Percentiles rank a stretch among this genome's conserved stretches.
These are phyloP conservation scores for Penstemon davidsonii DNA, from an alignment of 257 asterid genomes.

Conservation along the genomic window DNA sequence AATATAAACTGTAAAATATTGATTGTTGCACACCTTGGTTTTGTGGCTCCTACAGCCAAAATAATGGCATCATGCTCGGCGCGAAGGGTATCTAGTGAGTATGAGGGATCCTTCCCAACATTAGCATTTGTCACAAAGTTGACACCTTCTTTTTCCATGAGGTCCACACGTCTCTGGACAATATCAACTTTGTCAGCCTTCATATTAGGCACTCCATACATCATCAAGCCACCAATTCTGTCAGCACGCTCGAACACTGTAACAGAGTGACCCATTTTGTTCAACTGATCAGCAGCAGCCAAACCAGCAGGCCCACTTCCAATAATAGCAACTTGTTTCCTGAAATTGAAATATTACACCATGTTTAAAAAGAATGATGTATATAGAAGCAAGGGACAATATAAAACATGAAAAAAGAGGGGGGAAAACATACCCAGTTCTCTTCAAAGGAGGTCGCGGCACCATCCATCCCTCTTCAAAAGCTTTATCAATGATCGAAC, in stretches of 20 bases:
- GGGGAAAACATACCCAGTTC: conserved; percentile 64
- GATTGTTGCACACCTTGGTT: conserved; percentile 65
- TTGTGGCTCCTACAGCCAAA: conserved; percentile 96
- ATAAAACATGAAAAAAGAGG: not conserved
- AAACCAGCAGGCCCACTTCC: conserved; percentile 99
- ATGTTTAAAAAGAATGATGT: not conserved
- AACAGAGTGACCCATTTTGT: conserved; percentile 84
- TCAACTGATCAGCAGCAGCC: conserved; percentile 99
- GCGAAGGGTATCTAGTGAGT: conserved; percentile 66
- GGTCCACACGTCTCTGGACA: conserved; percentile 91
- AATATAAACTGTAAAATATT: not conserved
- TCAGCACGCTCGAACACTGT: conserved; percentile 95
- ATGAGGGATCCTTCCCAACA: conserved; percentile 74
- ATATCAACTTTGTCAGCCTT: conserved; percentile 86
- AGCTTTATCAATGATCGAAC: conserved; percentile 94
- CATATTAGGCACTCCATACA: conserved; percentile 99
- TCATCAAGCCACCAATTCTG: conserved; percentile 97
- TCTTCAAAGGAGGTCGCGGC: conserved; percentile 83
- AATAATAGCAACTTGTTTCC: conserved; percentile 79
- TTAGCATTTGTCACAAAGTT: conserved; percentile 82
- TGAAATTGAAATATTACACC: conserved; percentile 32
- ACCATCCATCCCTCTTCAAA: conserved; percentile 99
- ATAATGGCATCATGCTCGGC: conserved; percentile 79
- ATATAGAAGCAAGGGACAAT: not conserved
- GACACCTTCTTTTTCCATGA: conserved; percentile 93